Evolutionary conservation across 2,329 filamentous ascomycete species (phyloP), one percentile per base, ranked within the genome.

Genomic region (Exophiala oligosperma): DNA sequence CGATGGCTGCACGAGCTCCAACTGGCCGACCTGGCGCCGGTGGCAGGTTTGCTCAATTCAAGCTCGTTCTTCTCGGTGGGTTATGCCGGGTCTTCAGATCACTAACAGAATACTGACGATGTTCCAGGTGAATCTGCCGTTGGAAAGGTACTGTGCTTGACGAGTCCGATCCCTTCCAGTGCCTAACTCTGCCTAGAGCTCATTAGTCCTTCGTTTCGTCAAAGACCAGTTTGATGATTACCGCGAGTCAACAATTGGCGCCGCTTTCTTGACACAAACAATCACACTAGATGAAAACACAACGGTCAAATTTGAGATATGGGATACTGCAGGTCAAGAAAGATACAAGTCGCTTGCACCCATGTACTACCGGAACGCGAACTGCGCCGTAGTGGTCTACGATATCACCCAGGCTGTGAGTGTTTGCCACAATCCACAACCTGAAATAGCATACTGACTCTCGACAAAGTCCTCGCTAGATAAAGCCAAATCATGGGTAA

Each of bases 211-310:
- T 73, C 89, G 95, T 78, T 99, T 99, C 72, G 94, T 99, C 73
- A 99, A 99, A 85, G 93, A 99, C 77, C 94, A 97, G 91, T 99
- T 99, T 78, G 94, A 99, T 81, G 87, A 90, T 76, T 97, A 97
- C 81, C 87, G 92, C 77, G 93, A 97, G 86, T 96, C 92, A 56
- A 97, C 93, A 63, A 97, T 97, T 78, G 93, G 94, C 76, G 94
- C 95, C 69, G 95, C 95, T 67, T 99, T 99, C 83, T 85, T 99
- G 67, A 99, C 94, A 70, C 94, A 99, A 79, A 99, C 94, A 68
- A 97, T 99, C 75, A 93, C 93, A 58, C 89, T 99, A 76, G 93
- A 97, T 75, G 94, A 97, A 73, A 94, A 87, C 77, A 97, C 94
- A 60, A 99, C 94, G 56, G 93, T 99, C 77, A 99, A 99, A 82